Base-by-base conservation (phyloP, 148 eudicot genomes). In the Fallopia convolvulus region DNA sequence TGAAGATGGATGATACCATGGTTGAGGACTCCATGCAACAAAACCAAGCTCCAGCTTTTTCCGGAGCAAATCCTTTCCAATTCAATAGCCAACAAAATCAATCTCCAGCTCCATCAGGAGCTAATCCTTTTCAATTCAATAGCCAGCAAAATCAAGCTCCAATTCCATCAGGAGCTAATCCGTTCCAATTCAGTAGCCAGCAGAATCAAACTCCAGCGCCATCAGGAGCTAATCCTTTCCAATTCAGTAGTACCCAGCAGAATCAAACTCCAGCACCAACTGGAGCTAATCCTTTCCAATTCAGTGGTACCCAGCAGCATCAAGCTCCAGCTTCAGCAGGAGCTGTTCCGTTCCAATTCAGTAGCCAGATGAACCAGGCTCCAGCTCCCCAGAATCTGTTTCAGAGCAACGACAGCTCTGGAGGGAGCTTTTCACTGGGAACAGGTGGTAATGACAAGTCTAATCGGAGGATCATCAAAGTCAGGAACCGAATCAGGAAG, bases 341-440 rank as follows among this genome's bases (percentile, higher is more conserved):
- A 32, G 83, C 63, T 0, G 72, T n/a, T 41, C 93, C 95, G 23
- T 92, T 50, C n/a, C 56, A 50, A 50, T 50, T 50, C n/a, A 50
- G 56, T 50, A 50, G 56, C 53, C 68, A 61, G 36, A 33, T 6
- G 70, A 93, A 87, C 77, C 97, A 79, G 73, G 86, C 74, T 77
- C 23, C 47, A 32, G 90, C 78, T 70, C 85, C 75, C 79, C 70
- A 26, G 70, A 61, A 61, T 26, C 83, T 88, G 9, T 90, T 93
- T 80, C 92, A 82, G 77, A 60, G 88, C 60, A 83, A 93, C 18
- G 70, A 30, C 39, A 61, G 15, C 70, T 61, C 36, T 11, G 83
- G 71, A n/a, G 79, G 88, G 50, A 89, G 93, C 83, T 94, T 94
- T 84, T 94, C 96, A 3, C 80, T 94, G 80, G 99, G 99, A 40